phyloP scores from a whole-genome alignment of 2,329 filamentous ascomycete genomes.

The Triangularia verruculosa region DNA sequence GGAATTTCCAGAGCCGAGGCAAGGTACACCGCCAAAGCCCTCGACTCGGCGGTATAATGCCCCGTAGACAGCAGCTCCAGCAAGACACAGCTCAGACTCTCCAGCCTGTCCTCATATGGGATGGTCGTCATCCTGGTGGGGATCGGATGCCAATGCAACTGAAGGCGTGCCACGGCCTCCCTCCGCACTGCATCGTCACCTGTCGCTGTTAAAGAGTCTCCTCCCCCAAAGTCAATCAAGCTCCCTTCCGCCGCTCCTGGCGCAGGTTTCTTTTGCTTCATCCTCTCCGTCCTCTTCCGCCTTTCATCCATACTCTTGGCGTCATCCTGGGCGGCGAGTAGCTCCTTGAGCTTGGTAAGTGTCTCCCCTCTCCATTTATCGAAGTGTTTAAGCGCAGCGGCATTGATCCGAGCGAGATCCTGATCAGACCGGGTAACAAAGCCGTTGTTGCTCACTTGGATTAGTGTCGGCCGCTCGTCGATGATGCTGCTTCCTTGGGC shows the following conservation, averaged over 20 bases:
- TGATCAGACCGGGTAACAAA: conserved; percentile 26
- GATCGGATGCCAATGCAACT: conserved; percentile 52
- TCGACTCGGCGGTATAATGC: conserved; percentile 71
- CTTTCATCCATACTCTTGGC: conserved; percentile 47
- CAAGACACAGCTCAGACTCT: conserved; percentile 67
- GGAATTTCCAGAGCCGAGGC: conserved; percentile 65
- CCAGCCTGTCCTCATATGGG: conserved; percentile 54
- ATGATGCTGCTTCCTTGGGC: conserved; percentile 15
- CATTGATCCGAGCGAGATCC: conserved; percentile 39
- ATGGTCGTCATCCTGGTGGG: conserved; percentile 55
- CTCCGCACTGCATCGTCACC: conserved; percentile 16
- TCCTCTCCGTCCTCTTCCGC: conserved; percentile 42
- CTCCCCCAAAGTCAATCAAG: conserved; percentile 41
- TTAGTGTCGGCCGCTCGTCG: conserved; percentile 10
- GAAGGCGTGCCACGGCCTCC: conserved; percentile 44
- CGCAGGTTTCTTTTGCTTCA: conserved; percentile 36
- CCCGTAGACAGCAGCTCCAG: conserved; percentile 69
- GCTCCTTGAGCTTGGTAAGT: conserved; percentile 66
- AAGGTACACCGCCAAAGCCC: conserved; percentile 65
- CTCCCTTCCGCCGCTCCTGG: conserved; percentile 37
- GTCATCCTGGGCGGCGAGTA: conserved; percentile 52
- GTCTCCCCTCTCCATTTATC: conserved; percentile 75
- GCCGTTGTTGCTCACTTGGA: conserved; percentile 7
- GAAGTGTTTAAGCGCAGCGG: conserved; percentile 64
- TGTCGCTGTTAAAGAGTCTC: conserved; percentile 20